Base-by-base conservation (phyloP, 495 filamentous ascomycete genomes). In the Hyaloscypha finlandica region DNA sequence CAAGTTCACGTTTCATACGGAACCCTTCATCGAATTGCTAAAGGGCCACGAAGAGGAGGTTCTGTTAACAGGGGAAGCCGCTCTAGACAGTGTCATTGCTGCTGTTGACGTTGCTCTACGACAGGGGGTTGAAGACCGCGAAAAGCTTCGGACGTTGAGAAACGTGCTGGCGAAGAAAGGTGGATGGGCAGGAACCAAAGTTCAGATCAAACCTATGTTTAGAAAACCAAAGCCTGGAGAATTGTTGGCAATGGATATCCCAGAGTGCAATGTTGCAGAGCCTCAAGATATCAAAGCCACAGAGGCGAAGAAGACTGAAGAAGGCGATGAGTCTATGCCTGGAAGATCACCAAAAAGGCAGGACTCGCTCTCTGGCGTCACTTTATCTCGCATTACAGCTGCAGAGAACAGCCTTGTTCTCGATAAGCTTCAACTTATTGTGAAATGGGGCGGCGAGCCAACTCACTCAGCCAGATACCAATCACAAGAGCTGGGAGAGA, bases 181-280 rank as follows among this genome's bases (percentile, higher is more conserved):
- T 11, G 88, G 86, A 12, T 97, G 93, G 91, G 87, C 92, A 9
- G 95, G 95, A 0, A 99, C 95, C 5, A 99, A 99, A 78, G 94
- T 99, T 31, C 95, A 99, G 78, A 97, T 99, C 72, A 99, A 99
- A 78, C 95, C 95, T 1, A 93, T 99, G 90, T 99, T 97, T 77
- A 87, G 92, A 48, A 97, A 92, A 77, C 81, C 88, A 59, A 90
- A 89, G 74, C 81, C 83, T 12, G 85, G 89, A 63, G 76, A 77
- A 20, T 69, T 77, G 52, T 35, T 68, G 35, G 51, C 73, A 11
- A 14, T 35, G 35, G 12, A 20, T 39, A 58, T 59, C 14, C 58
- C 64, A 6, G 20, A 51, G 16, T 29, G 25, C 5, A 32, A 20
- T 11, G 66, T 57, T 20, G 20, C 54, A 4, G 32, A 60, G 6